Evolutionary conservation across 148 eudicot genomes (phyloP).

Genomic region (Polygonum maritimum): DNA sequence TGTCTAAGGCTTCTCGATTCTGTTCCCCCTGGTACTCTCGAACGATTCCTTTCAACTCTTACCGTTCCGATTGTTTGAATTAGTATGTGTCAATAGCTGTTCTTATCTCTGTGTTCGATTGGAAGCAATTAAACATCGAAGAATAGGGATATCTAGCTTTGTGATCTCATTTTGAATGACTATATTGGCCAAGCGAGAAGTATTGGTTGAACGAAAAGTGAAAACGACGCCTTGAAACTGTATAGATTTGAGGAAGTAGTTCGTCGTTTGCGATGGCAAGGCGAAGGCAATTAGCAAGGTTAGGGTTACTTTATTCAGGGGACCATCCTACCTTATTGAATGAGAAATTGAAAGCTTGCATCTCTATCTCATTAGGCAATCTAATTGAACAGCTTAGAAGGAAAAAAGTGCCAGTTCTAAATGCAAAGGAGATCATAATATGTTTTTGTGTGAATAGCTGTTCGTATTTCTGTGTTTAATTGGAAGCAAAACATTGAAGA

Average conservation of each 20-base stretch:
- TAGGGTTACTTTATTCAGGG: conserved; percentile 8
- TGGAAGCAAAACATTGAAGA: neutral
- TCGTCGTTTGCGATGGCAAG: neutral
- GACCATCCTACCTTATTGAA: neutral
- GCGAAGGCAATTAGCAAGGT: neutral
- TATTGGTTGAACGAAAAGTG: neutral
- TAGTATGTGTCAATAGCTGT: neutral
- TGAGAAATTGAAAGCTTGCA: neutral
- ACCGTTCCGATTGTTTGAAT: neutral
- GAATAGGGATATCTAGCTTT: neutral
- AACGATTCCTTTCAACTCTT: neutral
- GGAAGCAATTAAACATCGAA: neutral
- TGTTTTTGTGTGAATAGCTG: neutral
- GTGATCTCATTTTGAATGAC: neutral
- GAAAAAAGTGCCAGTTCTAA: neutral
- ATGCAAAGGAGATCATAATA: neutral
- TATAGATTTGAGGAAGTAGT: neutral
- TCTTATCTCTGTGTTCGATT: neutral
- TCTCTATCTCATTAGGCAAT: neutral
- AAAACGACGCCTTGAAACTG: neutral
- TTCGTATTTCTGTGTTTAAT: neutral
- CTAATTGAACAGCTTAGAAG: neutral
- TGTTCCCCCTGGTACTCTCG: conserved; percentile 45
- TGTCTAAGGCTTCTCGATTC: conserved; percentile 66
- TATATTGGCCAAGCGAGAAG: neutral